Base-by-base conservation (phyloP, 768 basidiomycete species). In the Lyophyllum shimeji region DNA sequence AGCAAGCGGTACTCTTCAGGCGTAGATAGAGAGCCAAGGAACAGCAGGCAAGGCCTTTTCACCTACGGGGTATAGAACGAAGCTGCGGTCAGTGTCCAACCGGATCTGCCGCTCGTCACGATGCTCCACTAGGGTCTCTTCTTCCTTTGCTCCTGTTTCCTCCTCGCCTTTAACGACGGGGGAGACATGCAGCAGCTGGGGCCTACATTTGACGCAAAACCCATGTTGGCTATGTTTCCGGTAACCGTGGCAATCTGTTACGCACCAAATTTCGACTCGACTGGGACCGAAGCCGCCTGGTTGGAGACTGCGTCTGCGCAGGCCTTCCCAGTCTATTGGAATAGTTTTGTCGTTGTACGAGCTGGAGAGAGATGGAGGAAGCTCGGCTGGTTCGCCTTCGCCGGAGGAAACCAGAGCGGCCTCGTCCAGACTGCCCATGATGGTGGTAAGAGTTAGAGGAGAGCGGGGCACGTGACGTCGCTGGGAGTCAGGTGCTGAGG, bases 11-110 rank as follows among this genome's bases (percentile, higher is more conserved):
- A 29, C 9, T 4, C 29, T 29, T 29, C 5, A 9, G 29, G 29
- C 29, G 29, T 29, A 37, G 27, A 18, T 39, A 39, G 27, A 37
- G 29, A 54, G 55, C 13, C 42, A 8, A 49, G 21, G 9, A 13
- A 23, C 21, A 29, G 17, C 40, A 50, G 51, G 43, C 54, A 34
- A 50, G 53, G 57, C 48, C 58, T 55, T 63, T 79, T 72, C 77
- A 90, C 93, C 90, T 81, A 84, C 86, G 66, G 95, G 91, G 72
- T 96, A 98, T 58, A 94, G 76, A 53, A 97, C 91, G 64, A 98
- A 98, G 61, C 93, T 94, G 46, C 95, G 84, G 71, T 95, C 86
- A 1, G 95, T 40, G 39, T 40, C 39, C 39, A 40, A n/a, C 3
- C 39, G 39, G 39, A 40, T 40, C 39, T 40, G 39, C n/a, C 39